A percentile compares a stretch with the other conserved stretches of the same genome.
Evolutionary conservation across 306 rosid genomes (phyloP).

Genomic region (Cyclanthera cordifolia): DNA sequence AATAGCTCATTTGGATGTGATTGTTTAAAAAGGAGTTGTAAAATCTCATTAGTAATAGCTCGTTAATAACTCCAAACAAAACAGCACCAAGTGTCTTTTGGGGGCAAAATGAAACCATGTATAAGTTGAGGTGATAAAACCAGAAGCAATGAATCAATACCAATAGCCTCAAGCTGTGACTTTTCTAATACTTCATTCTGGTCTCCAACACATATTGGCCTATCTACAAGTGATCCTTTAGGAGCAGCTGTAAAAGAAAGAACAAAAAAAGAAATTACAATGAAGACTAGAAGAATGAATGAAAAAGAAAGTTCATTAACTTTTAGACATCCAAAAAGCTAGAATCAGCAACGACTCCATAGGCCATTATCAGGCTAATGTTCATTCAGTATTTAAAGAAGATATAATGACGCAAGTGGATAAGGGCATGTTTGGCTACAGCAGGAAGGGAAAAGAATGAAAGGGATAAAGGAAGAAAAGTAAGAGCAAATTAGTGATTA

Average conservation of each 20-base stretch:
- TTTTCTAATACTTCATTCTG: constrained; percentile 37
- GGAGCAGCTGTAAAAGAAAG: constrained; percentile 24
- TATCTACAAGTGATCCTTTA: constrained; percentile 25
- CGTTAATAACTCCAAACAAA: too few relatives aligned
- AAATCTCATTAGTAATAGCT: too few relatives aligned
- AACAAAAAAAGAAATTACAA: not conserved
- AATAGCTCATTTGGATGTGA: too few relatives aligned
- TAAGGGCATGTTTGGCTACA: too few relatives aligned
- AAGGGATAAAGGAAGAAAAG: too few relatives aligned
- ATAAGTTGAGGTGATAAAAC: constrained; percentile 7
- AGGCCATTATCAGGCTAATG: not conserved
- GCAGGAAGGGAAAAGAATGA: too few relatives aligned
- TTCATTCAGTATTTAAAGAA: constrained; percentile 16
- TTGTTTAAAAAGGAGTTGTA: too few relatives aligned
- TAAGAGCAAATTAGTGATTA: too few relatives aligned
- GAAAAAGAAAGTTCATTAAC: not conserved
- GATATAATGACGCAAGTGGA: constrained; percentile 3
- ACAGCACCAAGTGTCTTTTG: not conserved
- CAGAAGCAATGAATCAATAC: constrained; percentile 22
- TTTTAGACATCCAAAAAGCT: not conserved
- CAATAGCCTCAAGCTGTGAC: constrained; percentile 56
- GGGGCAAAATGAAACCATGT: not conserved
- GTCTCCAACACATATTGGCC: constrained; percentile 38
- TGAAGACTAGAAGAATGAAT: constrained; percentile 10
- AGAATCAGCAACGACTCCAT: not conserved